Base-by-base conservation (phyloP, 2,329 filamentous ascomycete genomes). In the Botrytis fragariae region DNA sequence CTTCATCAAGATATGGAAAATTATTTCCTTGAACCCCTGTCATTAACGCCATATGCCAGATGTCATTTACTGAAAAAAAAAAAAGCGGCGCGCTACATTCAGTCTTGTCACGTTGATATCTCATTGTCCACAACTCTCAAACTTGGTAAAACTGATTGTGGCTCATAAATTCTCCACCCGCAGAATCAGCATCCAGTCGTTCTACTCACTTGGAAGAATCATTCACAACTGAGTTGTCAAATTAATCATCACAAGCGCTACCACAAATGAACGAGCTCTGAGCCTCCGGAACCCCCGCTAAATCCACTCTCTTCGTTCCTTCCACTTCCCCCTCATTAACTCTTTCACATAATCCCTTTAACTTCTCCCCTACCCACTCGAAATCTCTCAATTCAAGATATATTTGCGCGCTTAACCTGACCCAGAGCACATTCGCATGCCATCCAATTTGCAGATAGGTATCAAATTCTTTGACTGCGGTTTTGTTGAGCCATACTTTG, bases 301-400 rank as follows among this genome's bases (percentile, higher is more conserved):
- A 7, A 4, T 39, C 9, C 16, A 68, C 25, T n/a, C 65, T 68
- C 35, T 4, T 57, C 20, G 48, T 57, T n/a, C 65, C 65, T 18
- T 39, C 35, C 39, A 68, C 65, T 4, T 57, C 65, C 18, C 65
- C 85, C 59, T 81, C 81, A 59, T 82, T 82, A 25, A 87, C 85
- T 76, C 85, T 83, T 59, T 83, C 83, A 77, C 87, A 89, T 4
- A 92, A 77, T 39, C 84, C 83, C 39, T 77, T 77, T 57, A 81
- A 67, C 25, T 63, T 76, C 48, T 61, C 80, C 0, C 86, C 92
- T 10, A 87, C 86, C 87, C 88, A 93, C 80, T 91, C 88, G 79
- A 96, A 97, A 82, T 98, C 94, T 22, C 86, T 85, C 76, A 90
- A 79, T 42, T 93, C 93, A 18, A 98, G 82, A 80, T 95, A 98